phyloP scores from a whole-genome alignment of 352 stramenopile species.

The Phytophthora meadii region DNA sequence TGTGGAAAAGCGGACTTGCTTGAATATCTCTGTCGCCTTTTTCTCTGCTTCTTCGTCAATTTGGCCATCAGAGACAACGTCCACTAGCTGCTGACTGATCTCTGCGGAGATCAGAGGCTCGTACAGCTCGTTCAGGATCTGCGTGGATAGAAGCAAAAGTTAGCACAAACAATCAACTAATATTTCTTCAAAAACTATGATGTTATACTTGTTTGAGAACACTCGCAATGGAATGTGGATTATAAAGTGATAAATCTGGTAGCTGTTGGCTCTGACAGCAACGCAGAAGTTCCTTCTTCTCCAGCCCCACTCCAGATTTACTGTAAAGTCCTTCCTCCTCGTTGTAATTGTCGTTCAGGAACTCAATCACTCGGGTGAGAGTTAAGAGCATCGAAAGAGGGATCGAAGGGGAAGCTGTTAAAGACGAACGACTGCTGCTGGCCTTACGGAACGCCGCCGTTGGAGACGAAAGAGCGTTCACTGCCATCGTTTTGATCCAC shows the following conservation, averaged over 20 bases:
- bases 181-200: neutral
- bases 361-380: constrained; percentile 52
- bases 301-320: constrained; percentile 29
- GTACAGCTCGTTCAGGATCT: constrained; percentile 50
- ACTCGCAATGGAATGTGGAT: constrained; percentile 50
- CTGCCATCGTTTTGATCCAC: constrained; percentile 36
- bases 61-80: constrained; percentile 16
- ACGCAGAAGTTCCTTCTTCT: constrained; percentile 38
- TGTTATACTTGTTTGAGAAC: constrained; percentile 53
- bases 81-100: constrained; percentile 45
- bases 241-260: constrained; percentile 49
- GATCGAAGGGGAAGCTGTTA: constrained; percentile 22
- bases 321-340: constrained; percentile 63
- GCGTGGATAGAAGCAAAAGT: neutral
- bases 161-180: neutral
- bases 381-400: constrained; percentile 39
- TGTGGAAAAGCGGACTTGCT: constrained; percentile 39
- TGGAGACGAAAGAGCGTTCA: constrained; percentile 28
- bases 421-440: constrained; percentile 10
- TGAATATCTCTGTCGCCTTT: constrained; percentile 37
- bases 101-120: constrained; percentile 50
- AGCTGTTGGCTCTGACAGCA: constrained; percentile 23
- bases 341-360: constrained; percentile 50
- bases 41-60: constrained; percentile 18
- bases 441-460: constrained; percentile 24